Base-by-base conservation (phyloP, 257 asterid species). In the Jacaranda mimosifolia region DNA sequence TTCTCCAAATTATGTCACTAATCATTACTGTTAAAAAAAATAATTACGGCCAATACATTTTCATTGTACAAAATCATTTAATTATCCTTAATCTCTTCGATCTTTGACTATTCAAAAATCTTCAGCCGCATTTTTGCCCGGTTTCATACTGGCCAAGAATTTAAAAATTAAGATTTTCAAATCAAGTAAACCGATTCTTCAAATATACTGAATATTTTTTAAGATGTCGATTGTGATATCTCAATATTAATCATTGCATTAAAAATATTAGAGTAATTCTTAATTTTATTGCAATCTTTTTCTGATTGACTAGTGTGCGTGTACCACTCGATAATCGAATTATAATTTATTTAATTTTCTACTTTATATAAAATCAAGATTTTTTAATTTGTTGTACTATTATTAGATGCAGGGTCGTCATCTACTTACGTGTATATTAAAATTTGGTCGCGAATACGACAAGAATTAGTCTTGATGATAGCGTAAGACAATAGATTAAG, bases 61-160 rank as follows among this genome's bases (percentile, higher is more conserved):
- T 17, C 21, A 17, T 60, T 46, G 63, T 4, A 60, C 17, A 48
- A 55, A 10, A 1, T 11, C 7, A 57, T 18, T 38, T 40, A 11
- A 0, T 57, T 57, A 40, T 57, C 67, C 14, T 51, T 59, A 59
- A 18, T 15, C 7, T 72, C 63, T 72, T 64, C 70, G 4, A 64
- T 40, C 36, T 56, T 70, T 79, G 75, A 79, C 78, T 66, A 57
- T 3, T 73, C 59, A 59, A 1, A 73, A 58, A n/a, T 8, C 35
- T 39, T 19, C 36, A 11, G 76, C 76, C 77, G 83, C 65, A 45
- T 65, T 46, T 45, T 26, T 46, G 35, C 60, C 3, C 63, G 45
- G 40, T 38, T 78, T 73, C 83, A 72, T 56, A 79, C 82, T 15
- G 0, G 39, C 43, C 35, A 46, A 66, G 35, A 73, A 35, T 79